Evolutionary conservation across 176 grass and related monocot genomes (phyloP), one percentile per base, ranked within the genome.

Genomic region (Leersia perrieri): DNA sequence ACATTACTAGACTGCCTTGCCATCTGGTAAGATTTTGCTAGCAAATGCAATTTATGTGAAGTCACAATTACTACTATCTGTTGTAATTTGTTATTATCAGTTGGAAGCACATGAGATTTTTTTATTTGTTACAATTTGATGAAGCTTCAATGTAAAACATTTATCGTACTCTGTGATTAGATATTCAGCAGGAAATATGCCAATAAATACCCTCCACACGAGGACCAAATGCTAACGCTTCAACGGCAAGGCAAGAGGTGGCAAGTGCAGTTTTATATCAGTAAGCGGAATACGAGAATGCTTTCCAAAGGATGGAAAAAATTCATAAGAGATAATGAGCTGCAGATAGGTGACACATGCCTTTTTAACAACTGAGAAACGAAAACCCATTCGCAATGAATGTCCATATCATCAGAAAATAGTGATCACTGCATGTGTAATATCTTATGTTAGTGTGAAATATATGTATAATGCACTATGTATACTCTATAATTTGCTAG

Each of bases 311-410:
- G 80, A n/a, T 74, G 80, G 80, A 55, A 25, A 3, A 5, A 51
- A 34, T 74, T 74, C 74, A 42, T 33, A 64, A 5, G 10, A 18
- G 80, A 66, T 42, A 82, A 73, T 10, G 60, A 9, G 12, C 60
- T 64, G 68, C 57, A 47, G 30, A 33, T 82, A 20, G 80, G 57
- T 26, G 76, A 79, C 34, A 34, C 44, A 2, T 79, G 76, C 62
- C 62, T 66, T 20, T 79, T 79, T 51, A 66, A 16, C 41, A 16
- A 14, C 76, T 79, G 20, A 79, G 33, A 6, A 13, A 66, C 41
- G 13, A 49, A 26, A 79, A 25, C 29, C 22, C 31, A 12, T n/a
- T 14, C 76, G 18, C 7, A 11, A 66, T 79, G 41, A 79, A 33
- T 22, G 8, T 67, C 41, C 76, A 79, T 9, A 51, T 79, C 29